Evolutionary conservation across 1,139 yeast genomes (phyloP), one percentile per base, ranked within the genome.

Genomic region (Geotrichum histeridarum): DNA sequence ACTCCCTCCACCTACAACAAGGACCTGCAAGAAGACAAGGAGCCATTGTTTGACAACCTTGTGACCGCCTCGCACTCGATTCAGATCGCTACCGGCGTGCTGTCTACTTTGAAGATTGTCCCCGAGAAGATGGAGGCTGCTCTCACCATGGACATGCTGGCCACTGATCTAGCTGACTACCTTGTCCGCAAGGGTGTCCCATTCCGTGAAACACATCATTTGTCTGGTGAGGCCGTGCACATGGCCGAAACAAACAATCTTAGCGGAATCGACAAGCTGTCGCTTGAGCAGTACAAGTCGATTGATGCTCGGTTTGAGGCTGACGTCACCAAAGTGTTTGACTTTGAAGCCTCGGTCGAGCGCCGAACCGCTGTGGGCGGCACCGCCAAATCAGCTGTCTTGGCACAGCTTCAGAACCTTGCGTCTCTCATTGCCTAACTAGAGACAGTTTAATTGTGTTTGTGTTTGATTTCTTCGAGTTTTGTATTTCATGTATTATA

Each of bases 1-100:
- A 88, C 91, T 60, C 99, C 99, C 48, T 91, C 98, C 7, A 89
- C 98, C 15, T 93, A 93, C 74, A 91, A 93, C 76, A 93, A 93
- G 75, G 99, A 93, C 71, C 84, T 94, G 84, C 99, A 93, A 76
- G 99, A 93, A 73, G 99, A 93, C 72, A 93, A 93, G 71, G 99
- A 93, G 72, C 97, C 99, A 22, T 77, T 93, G 61, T 93, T 93
- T 68, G 99, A 93, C 73, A 84, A 90, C 60, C 73, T 94, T 69
- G 78, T 83, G 50, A 91, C 99, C 1, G 95, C 91, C 38, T 95
- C 89, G 65, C 98, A 93, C 73, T 91, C 98, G 1, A 79, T 91
- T 49, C 78, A 88, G 62, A 93, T 93, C 66, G 95, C 98, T 39
- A 91, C 97, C 2, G 99, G 99, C 59, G 98, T 93, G 14, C 77